Evolutionary conservation across 163 green algal genomes (phyloP), one percentile per base, ranked within the genome.

Genomic region (Chlorella variabilis): DNA sequence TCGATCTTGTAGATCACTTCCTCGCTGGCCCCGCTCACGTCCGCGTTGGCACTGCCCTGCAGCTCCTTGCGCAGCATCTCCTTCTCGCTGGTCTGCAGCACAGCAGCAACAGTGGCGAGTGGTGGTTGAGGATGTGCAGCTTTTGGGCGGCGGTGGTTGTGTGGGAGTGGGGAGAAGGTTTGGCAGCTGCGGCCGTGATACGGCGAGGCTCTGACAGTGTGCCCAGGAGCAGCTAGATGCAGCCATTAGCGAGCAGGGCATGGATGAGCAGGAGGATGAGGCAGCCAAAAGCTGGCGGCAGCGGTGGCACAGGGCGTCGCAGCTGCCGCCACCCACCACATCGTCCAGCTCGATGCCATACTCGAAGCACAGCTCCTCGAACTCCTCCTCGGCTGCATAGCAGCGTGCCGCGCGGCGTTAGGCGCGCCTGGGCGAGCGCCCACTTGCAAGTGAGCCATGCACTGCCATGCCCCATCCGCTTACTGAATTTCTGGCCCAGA

Each of bases 271-370:
- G 65, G 65, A 23, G 21, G 21, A 48, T 31, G 33, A 13, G n/a
- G n/a, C n/a, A n/a, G n/a, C n/a, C n/a, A n/a, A n/a, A n/a, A n/a
- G n/a, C n/a, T n/a, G n/a, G n/a, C n/a, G n/a, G n/a, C n/a, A n/a
- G n/a, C n/a, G 15, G 33, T 45, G 65, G 0, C 21, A 23, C 68
- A 58, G 42, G 17, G 68, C 42, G 45, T 23, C 3, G 31, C 76
- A 27, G 45, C 15, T 54, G 45, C 45, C 45, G 45, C 45, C 6
- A 86, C 94, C 86, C 71, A 98, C 95, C 92, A 99, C 97, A 90
- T 99, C 97, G 82, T 99, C 97, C 27, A 99, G 88, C 88, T 99
- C 97, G 65, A 99, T 98, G 34, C 97, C 97, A 85, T 98, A 99
- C 45, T 99, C 96, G 83, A 99, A 99, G 89, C 97, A 99, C 2